Evolutionary conservation across 2,329 filamentous ascomycete genomes (phyloP), one percentile per base, ranked within the genome.

Genomic region (Cladosporium halotolerans): DNA sequence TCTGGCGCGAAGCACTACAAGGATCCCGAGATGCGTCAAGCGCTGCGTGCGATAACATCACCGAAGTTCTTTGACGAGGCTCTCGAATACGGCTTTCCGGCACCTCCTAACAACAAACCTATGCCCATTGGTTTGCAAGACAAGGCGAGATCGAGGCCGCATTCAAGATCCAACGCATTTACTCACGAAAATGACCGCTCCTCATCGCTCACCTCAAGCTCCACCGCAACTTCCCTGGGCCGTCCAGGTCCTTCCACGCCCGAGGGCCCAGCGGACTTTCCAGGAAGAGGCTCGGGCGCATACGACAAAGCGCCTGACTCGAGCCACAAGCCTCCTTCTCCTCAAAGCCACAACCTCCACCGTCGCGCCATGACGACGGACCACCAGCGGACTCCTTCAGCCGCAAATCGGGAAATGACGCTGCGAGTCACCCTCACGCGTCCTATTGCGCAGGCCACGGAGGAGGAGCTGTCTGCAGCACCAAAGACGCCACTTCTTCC

Each of bases 11-110:
- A 88, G 36, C 87, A 96, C 71, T 96, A 96, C 65, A 88, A 89
- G 67, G 90, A 96, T 62, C 89, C 90, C 0, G 88, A 95, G 66
- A 89, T 91, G 38, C 82, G 92, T 33, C 78, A 89, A 62, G 96
- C 95, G 71, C 76, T 97, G 16, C 84, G 90, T 10, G 83, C 89
- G 6, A 80, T 96, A 16, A 87, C 88, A 7, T 95, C 90, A 1
- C 87, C 91, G 1, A 88, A 95, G 61, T 96, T 95, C 67, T 97
- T 97, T 62, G 92, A 97, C 66, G 92, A 97, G 70, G 90, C 89
- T 1, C 81, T 97, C 49, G 88, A 95, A 67, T 96, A 95, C 70
- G 92, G 92, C 0, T 97, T 96, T 63, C 89, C 90, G 5, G 44
- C 47, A 9, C 40, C 48, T 3, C 11, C 33, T 9, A 13, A 5